A percentile compares a stretch with the other conserved stretches of the same genome.
These are phyloP conservation scores for Salix udensis DNA, from an alignment of 345 rosid species.

Conservation along the genomic window DNA sequence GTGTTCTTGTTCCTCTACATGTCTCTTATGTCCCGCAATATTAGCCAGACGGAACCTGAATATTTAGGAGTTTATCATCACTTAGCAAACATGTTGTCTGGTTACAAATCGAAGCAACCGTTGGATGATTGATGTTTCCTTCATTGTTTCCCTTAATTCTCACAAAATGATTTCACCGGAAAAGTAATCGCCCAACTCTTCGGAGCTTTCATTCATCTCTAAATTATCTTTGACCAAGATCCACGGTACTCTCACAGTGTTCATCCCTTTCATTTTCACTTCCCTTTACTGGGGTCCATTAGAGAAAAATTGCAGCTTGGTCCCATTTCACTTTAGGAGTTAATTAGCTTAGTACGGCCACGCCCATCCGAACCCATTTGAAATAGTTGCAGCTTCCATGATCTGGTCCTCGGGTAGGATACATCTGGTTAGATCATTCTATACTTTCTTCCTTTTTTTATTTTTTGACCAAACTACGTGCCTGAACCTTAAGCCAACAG, in stretches of 20 bases:
- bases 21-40: too few relatives aligned
- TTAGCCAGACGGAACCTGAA: too few relatives aligned
- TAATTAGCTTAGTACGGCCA: neutral
- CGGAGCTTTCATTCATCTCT: neutral
- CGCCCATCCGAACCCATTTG: neutral
- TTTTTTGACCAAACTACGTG: too few relatives aligned
- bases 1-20: too few relatives aligned
- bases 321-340: neutral
- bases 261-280: neutral
- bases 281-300: neutral
- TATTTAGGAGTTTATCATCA: too few relatives aligned
- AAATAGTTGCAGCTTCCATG: neutral
- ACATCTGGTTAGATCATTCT: neutral
- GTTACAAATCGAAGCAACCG: neutral
- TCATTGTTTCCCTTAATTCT: neutral
- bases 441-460: neutral
- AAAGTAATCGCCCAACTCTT: neutral
- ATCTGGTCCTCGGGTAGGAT: neutral
- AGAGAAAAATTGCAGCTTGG: neutral
- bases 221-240: neutral
- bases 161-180: neutral
- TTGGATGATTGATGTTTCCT: neutral
- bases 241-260: neutral
- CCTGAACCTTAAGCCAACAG: neutral
- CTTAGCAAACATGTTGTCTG: neutral